Conservation (phyloP, 345 rosid species). For the Salix exigua region DNA sequence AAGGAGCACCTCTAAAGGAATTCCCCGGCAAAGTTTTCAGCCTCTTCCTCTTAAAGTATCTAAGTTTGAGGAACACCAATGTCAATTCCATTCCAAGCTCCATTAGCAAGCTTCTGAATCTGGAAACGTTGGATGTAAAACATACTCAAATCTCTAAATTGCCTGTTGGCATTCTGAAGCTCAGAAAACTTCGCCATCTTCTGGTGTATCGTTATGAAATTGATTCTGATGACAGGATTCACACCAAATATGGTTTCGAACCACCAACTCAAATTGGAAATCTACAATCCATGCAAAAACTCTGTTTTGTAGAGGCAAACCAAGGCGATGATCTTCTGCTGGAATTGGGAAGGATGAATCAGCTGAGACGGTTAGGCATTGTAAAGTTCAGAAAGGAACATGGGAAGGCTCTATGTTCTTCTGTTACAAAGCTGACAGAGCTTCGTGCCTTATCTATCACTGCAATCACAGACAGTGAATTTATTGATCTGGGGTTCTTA, state of each 20-base stretch:
- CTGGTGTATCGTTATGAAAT: conserved; percentile 13
- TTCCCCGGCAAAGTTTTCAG: conserved; percentile 14
- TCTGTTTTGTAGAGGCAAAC: conserved; percentile 5
- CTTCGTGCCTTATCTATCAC: conserved; percentile 25
- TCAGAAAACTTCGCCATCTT: conserved; percentile 16
- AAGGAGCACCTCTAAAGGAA: conserved; percentile 13
- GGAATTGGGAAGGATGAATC: not conserved
- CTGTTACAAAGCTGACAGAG: not conserved
- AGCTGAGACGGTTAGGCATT: conserved; percentile 9
- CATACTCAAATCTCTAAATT: conserved; percentile 9
- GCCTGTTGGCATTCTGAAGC: conserved; percentile 17
- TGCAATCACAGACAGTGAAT: conserved; percentile 22
- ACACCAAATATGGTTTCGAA: conserved; percentile 12
- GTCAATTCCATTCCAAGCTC: conserved; percentile 12
- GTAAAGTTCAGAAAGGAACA: conserved; percentile 3
- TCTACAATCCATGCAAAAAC: not conserved
- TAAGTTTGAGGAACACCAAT: conserved; percentile 16
- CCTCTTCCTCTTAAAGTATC: conserved; percentile 3
- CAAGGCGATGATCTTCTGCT: not conserved
- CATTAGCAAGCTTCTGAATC: conserved; percentile 22
- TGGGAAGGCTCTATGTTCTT: conserved; percentile 5
- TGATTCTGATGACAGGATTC: not conserved
- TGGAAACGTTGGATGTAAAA: conserved; percentile 27
- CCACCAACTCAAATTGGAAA: conserved; percentile 10
- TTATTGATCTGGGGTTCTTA: conserved; percentile 29